phyloP scores from a whole-genome alignment of 306 rosid genomes.

The Dryas alaskensis region DNA sequence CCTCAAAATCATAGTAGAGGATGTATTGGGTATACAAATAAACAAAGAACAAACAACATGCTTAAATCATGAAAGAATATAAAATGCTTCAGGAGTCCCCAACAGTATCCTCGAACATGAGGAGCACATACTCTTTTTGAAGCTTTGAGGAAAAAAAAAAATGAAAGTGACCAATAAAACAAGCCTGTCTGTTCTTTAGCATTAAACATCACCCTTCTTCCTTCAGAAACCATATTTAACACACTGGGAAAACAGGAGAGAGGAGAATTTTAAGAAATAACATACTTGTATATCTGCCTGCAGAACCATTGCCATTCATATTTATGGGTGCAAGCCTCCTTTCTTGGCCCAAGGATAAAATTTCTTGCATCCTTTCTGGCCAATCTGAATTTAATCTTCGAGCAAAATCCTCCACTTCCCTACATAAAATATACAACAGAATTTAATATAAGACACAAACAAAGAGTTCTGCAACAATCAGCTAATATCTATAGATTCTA shows the following conservation, averaged over 20 bases:
- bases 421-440: conserved; percentile 22
- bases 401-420: conserved; percentile 94
- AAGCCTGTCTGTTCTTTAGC: too few species aligned
- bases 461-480: background rate
- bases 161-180: too few species aligned
- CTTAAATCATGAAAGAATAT: background rate
- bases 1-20: background rate
- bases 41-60: background rate
- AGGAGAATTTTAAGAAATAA: conserved; percentile 4
- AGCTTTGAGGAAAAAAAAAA: too few species aligned
- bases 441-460: background rate
- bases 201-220: too few species aligned
- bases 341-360: conserved; percentile 73
- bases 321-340: conserved; percentile 58
- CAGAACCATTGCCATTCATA: conserved; percentile 60
- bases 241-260: background rate
- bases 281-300: conserved; percentile 51
- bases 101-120: background rate
- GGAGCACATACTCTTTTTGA: background rate
- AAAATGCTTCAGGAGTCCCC: background rate
- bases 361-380: conserved; percentile 91
- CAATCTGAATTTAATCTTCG: conserved; percentile 85
- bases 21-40: background rate
- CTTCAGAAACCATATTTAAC: too few species aligned
- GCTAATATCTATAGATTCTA: background rate